phyloP scores from a whole-genome alignment of 106 monocot species.

The Acorus gramineus region DNA sequence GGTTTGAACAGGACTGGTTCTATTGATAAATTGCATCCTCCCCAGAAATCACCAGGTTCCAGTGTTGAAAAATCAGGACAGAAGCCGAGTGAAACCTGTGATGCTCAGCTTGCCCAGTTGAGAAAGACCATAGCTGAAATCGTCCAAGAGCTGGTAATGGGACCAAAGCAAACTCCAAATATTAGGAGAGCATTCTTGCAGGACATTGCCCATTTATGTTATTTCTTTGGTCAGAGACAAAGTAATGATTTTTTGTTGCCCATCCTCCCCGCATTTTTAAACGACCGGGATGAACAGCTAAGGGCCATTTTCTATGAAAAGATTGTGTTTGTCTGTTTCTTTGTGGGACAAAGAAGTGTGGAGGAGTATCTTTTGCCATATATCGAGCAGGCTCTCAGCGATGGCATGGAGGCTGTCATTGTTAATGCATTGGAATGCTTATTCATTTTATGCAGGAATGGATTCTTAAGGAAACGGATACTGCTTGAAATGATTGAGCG shows the following conservation, averaged over 20 bases:
- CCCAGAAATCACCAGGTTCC: slow-evolving; percentile 15
- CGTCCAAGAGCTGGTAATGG: slow-evolving; percentile 96
- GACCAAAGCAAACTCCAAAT: slow-evolving; percentile 82
- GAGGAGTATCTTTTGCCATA: slow-evolving; percentile 96
- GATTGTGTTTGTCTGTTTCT: slow-evolving; percentile 85
- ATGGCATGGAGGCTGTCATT: slow-evolving; percentile 76
- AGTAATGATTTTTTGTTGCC: slow-evolving; percentile 92
- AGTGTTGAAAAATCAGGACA: slow-evolving; percentile 18
- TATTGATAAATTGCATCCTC: slow-evolving; percentile 20
- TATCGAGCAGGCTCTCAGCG: slow-evolving; percentile 83
- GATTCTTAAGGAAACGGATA: slow-evolving; percentile 61
- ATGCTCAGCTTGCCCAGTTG: slow-evolving; percentile 37
- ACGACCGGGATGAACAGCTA: slow-evolving; percentile 91
- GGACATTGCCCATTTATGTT: slow-evolving; percentile 78
- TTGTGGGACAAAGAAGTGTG: slow-evolving; percentile 87
- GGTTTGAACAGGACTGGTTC: slow-evolving; percentile 23
- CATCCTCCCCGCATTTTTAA: slow-evolving; percentile 92
- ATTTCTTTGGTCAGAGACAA: slow-evolving; percentile 87
- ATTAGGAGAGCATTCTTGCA: slow-evolving; percentile 84
- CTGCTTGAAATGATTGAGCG: slow-evolving; percentile 79
- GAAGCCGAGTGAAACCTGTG: slow-evolving; percentile 22
- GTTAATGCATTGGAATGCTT: slow-evolving; percentile 89
- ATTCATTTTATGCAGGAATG: slow-evolving; percentile 71
- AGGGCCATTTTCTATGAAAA: slow-evolving; percentile 71
- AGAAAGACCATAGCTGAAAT: slow-evolving; percentile 84